These are phyloP conservation scores for Cucurbita pepo DNA, from an alignment of 306 rosid genomes.

Conservation along the genomic window DNA sequence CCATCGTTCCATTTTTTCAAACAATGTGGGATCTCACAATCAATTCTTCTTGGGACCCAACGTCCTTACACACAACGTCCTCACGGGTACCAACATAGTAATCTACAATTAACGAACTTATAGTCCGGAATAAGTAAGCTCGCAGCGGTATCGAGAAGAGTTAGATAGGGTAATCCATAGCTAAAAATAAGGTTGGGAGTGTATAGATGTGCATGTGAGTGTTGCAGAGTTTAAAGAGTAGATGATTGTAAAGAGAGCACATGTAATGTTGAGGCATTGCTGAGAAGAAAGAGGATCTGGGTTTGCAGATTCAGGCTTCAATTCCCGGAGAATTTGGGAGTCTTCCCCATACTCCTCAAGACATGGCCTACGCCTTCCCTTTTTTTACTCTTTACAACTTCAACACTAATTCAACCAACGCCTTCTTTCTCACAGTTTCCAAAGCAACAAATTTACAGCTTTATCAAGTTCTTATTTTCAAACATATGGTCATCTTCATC, in stretches of 20 bases:
- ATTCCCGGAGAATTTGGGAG: not conserved
- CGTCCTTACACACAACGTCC: too few species aligned
- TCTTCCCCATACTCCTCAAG: not conserved
- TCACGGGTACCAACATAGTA: not conserved
- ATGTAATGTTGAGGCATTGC: not conserved
- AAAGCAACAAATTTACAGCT: not conserved
- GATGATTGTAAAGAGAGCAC: not conserved
- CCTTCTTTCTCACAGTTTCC: not conserved
- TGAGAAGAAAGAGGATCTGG: slow-evolving; percentile 1
- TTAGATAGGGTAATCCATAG: not conserved
- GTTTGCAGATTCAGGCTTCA: not conserved
- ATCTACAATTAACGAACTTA: not conserved
- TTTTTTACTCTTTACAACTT: not conserved
- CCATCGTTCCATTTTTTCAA: too few species aligned
- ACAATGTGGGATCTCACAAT: too few species aligned
- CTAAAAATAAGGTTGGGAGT: not conserved
- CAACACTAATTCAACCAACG: not conserved
- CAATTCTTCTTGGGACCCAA: too few species aligned
- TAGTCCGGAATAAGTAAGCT: not conserved
- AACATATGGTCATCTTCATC: not conserved
- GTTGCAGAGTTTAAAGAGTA: not conserved
- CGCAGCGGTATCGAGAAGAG: not conserved
- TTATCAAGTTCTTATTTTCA: not conserved
- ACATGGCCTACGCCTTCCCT: not conserved
- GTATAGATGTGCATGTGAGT: not conserved